Evolutionary conservation across 352 stramenopile species (phyloP), one percentile per base, ranked within the genome.

Genomic region (Phytophthora ohioensis): DNA sequence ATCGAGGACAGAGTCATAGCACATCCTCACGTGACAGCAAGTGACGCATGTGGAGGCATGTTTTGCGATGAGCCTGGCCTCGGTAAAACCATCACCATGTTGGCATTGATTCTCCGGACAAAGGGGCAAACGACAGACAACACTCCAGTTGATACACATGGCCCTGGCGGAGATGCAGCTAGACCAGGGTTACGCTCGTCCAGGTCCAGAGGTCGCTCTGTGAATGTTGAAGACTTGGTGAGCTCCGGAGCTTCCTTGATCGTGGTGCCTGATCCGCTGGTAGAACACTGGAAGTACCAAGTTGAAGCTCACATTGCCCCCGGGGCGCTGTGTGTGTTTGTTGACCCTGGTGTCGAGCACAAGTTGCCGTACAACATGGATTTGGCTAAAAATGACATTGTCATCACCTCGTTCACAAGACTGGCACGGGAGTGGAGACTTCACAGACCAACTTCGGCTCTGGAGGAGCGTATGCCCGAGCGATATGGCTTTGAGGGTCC

Each of bases 31-130:
- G 67, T 71, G 34, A 64, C 45, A 6, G 73, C 61, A 49, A 69
- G 72, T 43, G 87, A 96, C 47, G 75, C 77, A 3, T 85, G 84
- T 15, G 87, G 89, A 0, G 89, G 89, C 15, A 81, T 96, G 48
- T 92, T 96, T 41, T 95, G 84, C 51, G 87, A 96, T 49, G 89
- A 96, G 31, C 89, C 89, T 27, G 89, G 89, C 0, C 76, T 96
- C 1, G 89, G 89, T 15, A 96, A 96, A 71, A 96, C 89, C 0
- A 93, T 96, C 56, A 95, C 89, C 10, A 94, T 96, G 80, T 57
- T 95, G 7, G 87, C 89, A 30, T 61, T 96, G 32, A 82, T 96
- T 12, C 57, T 96, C 4, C 84, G 89, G 27, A 94, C 89, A 31
- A 91, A 92, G 63, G 86, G 87, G 5, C 82, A 91, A 58, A 73